Evolutionary conservation across 345 rosid species (phyloP).

Genomic region (Mallotus nudiflorus): DNA sequence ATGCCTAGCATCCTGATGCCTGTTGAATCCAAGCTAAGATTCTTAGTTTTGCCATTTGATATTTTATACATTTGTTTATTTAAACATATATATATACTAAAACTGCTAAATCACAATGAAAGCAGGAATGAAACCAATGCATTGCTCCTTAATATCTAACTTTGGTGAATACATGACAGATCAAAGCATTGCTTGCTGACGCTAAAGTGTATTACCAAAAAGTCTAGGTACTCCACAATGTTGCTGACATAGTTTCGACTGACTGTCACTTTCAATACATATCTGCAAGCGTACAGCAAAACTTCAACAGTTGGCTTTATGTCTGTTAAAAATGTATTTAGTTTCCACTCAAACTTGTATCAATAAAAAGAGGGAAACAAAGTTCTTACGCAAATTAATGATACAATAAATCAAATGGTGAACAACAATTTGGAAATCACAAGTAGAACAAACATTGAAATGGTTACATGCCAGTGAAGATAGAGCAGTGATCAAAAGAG

Average conservation of each 20-base stretch:
- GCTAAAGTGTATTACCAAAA: constrained; percentile 36
- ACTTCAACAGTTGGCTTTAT: no score
- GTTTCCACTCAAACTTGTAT: not conserved
- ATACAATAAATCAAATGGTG: not conserved
- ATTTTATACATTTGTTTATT: no score
- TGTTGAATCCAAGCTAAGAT: no score
- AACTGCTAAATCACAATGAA: not conserved
- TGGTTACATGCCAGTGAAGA: no score
- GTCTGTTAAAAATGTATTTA: not conserved
- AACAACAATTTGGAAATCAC: no score
- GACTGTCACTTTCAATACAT: constrained; percentile 51
- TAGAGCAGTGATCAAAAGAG: no score
- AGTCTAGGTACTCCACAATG: constrained; percentile 47
- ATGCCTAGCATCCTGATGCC: no score
- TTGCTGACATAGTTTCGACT: constrained; percentile 45
- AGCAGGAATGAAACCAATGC: not conserved
- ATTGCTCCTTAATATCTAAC: not conserved
- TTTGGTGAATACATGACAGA: not conserved
- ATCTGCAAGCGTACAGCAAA: constrained; percentile 29
- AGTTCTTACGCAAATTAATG: not conserved
- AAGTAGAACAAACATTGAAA: no score
- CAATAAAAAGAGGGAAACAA: not conserved
- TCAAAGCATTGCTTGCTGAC: not conserved
- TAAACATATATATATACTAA: no score
- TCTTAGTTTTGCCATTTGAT: not conserved